Evolutionary conservation across 352 stramenopile species (phyloP).

Genomic region (Phytophthora hybrid): DNA sequence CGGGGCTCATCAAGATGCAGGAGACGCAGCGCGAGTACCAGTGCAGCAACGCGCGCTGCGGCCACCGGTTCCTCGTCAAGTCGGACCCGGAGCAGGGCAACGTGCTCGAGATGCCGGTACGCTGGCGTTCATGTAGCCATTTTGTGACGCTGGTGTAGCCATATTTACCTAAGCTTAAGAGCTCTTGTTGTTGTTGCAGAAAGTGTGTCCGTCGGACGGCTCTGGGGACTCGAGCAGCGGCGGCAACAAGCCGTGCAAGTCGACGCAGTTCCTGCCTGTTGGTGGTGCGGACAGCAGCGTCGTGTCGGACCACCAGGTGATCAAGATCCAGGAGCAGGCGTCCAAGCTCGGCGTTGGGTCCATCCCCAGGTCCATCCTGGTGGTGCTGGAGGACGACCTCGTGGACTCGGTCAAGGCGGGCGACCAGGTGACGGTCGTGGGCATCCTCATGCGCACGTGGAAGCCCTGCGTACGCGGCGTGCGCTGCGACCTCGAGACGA

Average conservation of each 20-base stretch:
- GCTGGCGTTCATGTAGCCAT: constrained; percentile 12
- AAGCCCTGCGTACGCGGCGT: constrained; percentile 74
- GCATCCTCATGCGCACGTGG: constrained; percentile 95
- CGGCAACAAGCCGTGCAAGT: constrained; percentile 79
- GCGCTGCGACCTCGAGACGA: constrained; percentile 92
- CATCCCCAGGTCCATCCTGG: constrained; percentile 94
- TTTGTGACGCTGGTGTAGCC: not conserved
- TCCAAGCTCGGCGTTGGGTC: constrained; percentile 92
- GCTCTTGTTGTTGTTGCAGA: constrained; percentile 35
- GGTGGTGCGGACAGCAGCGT: constrained; percentile 53
- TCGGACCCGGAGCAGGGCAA: constrained; percentile 93
- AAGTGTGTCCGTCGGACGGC: constrained; percentile 59
- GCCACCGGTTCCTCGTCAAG: constrained; percentile 83
- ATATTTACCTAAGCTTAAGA: too few relatives aligned
- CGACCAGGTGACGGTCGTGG: constrained; percentile 96
- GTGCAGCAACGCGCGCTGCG: constrained; percentile 83
- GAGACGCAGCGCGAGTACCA: constrained; percentile 89
- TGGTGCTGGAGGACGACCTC: constrained; percentile 94
- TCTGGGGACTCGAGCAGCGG: constrained; percentile 36
- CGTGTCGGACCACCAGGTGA: constrained; percentile 90
- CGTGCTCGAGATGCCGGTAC: constrained; percentile 82
- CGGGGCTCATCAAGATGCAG: constrained; percentile 93
- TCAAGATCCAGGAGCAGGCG: constrained; percentile 97
- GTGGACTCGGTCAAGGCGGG: constrained; percentile 92
- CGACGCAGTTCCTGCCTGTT: constrained; percentile 73